Evolutionary conservation across 2,329 filamentous ascomycete genomes (phyloP).

Genomic region (Mycogone perniciosa): DNA sequence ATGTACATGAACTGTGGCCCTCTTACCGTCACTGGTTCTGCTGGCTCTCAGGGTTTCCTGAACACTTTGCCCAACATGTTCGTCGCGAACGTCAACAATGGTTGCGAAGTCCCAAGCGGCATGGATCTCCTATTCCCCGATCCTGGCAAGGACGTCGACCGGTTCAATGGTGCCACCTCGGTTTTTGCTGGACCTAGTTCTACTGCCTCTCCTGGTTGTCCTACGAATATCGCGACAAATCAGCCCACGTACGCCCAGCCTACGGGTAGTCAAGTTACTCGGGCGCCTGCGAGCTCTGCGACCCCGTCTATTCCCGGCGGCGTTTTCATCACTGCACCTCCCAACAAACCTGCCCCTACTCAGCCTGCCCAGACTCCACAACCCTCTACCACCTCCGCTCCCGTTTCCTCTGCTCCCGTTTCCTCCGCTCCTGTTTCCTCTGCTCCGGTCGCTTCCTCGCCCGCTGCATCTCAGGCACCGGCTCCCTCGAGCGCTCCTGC

Average conservation of each 20-base stretch:
- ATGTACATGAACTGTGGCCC: constrained; percentile 98
- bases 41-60: constrained; percentile 47
- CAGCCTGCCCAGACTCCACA: constrained; percentile 13
- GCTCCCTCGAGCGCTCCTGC: constrained; percentile 15
- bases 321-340: constrained; percentile 32
- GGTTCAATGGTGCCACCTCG: constrained; percentile 34
- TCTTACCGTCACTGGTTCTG: constrained; percentile 53
- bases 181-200: constrained; percentile 28
- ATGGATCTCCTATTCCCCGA: constrained; percentile 55
- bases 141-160: constrained; percentile 51
- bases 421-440: constrained; percentile 13
- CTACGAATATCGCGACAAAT: constrained; percentile 16
- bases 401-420: constrained; percentile 15
- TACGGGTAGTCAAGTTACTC: neutral
- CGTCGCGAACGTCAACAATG: constrained; percentile 55
- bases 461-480: constrained; percentile 14
- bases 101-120: constrained; percentile 39
- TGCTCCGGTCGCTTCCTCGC: constrained; percentile 10
- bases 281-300: constrained; percentile 2
- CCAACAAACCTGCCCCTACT: constrained; percentile 11
- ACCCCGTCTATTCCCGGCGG: constrained; percentile 26
- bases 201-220: constrained; percentile 14
- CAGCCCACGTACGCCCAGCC: neutral
- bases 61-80: constrained; percentile 64
- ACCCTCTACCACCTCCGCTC: constrained; percentile 14